Evolutionary conservation across 2,329 filamentous ascomycete species (phyloP), one percentile per base, ranked within the genome.

Genomic region (Coleophoma cylindrospora): DNA sequence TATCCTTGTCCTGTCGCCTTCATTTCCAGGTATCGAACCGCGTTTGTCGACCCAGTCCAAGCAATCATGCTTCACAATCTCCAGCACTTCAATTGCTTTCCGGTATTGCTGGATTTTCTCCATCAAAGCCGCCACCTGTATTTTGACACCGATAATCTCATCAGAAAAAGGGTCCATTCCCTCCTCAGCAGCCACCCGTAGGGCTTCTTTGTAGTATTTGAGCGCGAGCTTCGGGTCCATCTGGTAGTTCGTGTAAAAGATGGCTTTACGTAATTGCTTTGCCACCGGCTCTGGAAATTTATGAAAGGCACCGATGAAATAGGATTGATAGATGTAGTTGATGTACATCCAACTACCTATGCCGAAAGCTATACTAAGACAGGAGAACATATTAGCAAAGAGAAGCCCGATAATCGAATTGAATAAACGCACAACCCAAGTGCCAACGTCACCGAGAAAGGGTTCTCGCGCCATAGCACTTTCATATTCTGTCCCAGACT

Each of bases 151-250:
- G 58, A 96, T 77, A 34, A 96, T 85, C 66, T 96, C 91, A 60
- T 96, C 88, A 4, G 88, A 91, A 65, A 91, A 95, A 0, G 89
- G 89, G 64, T 97, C 90, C 72, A 99, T 81, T 0, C 84, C 83
- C 46, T 87, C 64, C 61, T 89, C 83, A 45, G 83, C 73, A 50
- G 90, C 90, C 47, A 86, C 77, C 54, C 84, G 75, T 50, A 97
- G 74, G 3, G 91, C 91, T 57, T 87, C 79, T 61, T 84, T 84
- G 67, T 96, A 97, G 67, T 89, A 89, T 58, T 89, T 87, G 52
- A 95, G 74, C 1, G 92, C 91, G 49, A 87, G 77, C 51, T 86
- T 79, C 3, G 89, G 83, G 52, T 95, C 86, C 4, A 87, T 78
- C 37, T 81, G 76, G 56, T 86, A 80, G 62, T 94, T 91, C 57